These are phyloP conservation scores for Cicer chorassanicum DNA, from an alignment of 306 rosid genomes.

Conservation along the genomic window DNA sequence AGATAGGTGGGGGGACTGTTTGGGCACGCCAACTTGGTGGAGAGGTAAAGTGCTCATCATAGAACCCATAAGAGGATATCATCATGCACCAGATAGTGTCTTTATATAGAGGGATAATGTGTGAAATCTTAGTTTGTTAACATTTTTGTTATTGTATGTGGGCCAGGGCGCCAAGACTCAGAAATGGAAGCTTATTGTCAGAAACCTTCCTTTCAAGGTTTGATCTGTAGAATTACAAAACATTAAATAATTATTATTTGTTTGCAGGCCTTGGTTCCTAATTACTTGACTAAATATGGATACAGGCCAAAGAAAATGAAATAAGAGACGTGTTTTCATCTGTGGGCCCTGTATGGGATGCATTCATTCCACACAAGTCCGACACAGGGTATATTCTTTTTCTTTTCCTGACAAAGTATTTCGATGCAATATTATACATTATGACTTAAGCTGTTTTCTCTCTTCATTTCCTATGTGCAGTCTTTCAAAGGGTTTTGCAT, in stretches of 20 bases:
- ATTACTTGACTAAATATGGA: constrained; percentile 45
- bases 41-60: constrained; percentile 62
- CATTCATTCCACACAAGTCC: constrained; percentile 68
- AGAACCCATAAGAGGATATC: constrained; percentile 14
- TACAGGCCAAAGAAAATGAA: constrained; percentile 76
- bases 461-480: constrained; percentile 59
- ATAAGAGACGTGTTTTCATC: constrained; percentile 68
- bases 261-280: constrained; percentile 42
- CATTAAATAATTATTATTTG: constrained; percentile 31
- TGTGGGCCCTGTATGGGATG: constrained; percentile 94
- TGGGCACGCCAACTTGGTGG: constrained; percentile 99
- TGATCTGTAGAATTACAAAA: constrained; percentile 18
- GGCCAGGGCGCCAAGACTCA: constrained; percentile 91
- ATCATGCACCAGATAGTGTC: constrained; percentile 4
- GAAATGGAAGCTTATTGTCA: constrained; percentile 89
- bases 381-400: constrained; percentile 71
- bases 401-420: constrained; percentile 15
- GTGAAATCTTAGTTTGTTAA: constrained; percentile 45
- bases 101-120: constrained; percentile 12
- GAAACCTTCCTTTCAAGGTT: constrained; percentile 98
- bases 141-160: constrained; percentile 39
- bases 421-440: constrained; percentile 17
- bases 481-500: constrained; percentile 88
- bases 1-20: constrained; percentile 68
- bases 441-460: constrained; percentile 14